phyloP scores from a whole-genome alignment of 164 flowering plant genomes.

The Kalanchoe fedtschenkoi region DNA sequence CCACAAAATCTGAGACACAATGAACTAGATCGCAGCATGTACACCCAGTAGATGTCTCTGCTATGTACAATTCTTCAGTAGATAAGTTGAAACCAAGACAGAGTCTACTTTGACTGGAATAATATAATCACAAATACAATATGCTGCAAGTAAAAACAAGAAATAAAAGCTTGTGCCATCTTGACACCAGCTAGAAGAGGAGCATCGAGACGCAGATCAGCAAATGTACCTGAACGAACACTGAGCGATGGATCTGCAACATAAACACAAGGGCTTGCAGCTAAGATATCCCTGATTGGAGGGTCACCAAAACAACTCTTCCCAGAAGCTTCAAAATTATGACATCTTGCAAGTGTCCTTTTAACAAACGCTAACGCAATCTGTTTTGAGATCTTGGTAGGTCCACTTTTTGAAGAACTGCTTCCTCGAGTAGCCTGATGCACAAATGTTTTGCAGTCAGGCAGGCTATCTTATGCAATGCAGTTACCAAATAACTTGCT shows the following conservation, averaged over 20 bases:
- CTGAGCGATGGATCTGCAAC: conserved; percentile 11
- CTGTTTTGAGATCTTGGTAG: conserved; percentile 28
- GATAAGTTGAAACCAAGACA: neutral
- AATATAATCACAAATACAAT: neutral
- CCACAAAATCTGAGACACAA: neutral
- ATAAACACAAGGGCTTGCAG: conserved; percentile 16
- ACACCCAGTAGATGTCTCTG: neutral
- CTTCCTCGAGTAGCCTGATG: conserved; percentile 36
- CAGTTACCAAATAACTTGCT: neutral
- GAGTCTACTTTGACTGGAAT: neutral
- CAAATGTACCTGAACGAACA: neutral
- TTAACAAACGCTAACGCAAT: conserved; percentile 29
- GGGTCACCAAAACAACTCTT: conserved; percentile 39
- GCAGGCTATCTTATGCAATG: neutral
- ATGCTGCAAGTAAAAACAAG: neutral
- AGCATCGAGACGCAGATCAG: conserved; percentile 2
- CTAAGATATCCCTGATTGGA: conserved; percentile 25
- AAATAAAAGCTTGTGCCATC: neutral
- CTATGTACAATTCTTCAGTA: neutral
- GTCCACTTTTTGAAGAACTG: conserved; percentile 23
- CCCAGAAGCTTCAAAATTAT: conserved; percentile 27
- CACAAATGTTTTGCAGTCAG: neutral
- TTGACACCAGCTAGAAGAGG: neutral
- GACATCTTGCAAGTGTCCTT: conserved; percentile 36
- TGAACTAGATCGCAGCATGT: too few species aligned